Percentiles rank a stretch among this genome's conserved stretches.
phyloP scores from a whole-genome alignment of 495 filamentous ascomycete species.

The Annulohypoxylon moriforme region DNA sequence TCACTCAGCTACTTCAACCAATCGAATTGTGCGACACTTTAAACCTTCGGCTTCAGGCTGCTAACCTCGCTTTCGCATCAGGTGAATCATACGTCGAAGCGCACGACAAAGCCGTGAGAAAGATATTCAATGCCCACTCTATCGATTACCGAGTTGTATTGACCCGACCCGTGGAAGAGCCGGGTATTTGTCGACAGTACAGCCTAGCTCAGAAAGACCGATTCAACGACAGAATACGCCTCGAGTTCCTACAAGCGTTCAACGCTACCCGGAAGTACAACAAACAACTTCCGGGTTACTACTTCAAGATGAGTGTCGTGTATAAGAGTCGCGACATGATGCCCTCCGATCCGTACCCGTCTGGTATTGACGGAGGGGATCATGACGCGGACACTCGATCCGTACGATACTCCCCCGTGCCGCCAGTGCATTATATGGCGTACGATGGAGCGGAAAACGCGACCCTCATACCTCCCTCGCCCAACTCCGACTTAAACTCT shows the following conservation, averaged over 20 bases:
- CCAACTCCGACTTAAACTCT: conserved; percentile 22
- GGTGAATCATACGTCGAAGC: conserved; percentile 17
- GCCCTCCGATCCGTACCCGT: conserved; percentile 52
- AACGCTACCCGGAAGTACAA: conserved; percentile 31
- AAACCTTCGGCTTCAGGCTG: conserved; percentile 18
- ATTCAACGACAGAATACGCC: conserved; percentile 28
- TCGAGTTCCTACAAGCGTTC: conserved; percentile 42
- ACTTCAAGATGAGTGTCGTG: conserved; percentile 56
- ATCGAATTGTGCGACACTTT: not conserved
- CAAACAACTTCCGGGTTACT: conserved; percentile 23
- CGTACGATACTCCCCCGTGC: conserved; percentile 13
- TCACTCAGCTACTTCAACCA: not conserved
- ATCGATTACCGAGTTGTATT: conserved; percentile 23
- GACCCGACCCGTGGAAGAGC: not conserved
- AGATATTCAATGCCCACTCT: conserved; percentile 15
- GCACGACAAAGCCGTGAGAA: conserved; percentile 31
- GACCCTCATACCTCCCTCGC: conserved; percentile 31
- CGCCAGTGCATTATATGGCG: conserved; percentile 37
- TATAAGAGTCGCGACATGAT: conserved; percentile 54
- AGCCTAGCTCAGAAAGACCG: conserved; percentile 30
- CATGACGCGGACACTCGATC: conserved; percentile 13
- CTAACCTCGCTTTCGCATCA: conserved; percentile 21
- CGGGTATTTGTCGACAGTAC: conserved; percentile 39
- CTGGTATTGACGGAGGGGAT: conserved; percentile 26
- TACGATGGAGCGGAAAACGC: conserved; percentile 19